Conservation (phyloP, 805 yeast genomes). For the Candida maesae region DNA sequence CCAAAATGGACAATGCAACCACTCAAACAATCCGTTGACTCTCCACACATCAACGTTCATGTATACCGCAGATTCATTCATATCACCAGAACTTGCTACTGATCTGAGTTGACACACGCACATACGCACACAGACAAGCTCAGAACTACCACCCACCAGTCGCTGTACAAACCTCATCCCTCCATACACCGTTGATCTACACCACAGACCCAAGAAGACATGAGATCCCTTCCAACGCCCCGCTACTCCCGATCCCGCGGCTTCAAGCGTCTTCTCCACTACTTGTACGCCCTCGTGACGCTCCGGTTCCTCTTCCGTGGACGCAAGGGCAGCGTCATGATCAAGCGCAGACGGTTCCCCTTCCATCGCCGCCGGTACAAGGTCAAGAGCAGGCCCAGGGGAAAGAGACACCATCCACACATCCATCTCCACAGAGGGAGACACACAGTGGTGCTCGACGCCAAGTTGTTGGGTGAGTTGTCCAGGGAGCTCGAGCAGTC, state of each 20-base stretch:
- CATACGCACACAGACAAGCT: no score
- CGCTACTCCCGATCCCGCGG: slow-evolving; percentile 22
- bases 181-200: no score
- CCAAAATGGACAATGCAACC: no score
- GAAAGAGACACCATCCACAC: slow-evolving; percentile 5
- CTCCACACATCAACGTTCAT: no score
- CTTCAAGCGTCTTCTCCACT: slow-evolving; percentile 14
- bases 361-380: slow-evolving; percentile 24
- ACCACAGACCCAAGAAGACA: no score
- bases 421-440: slow-evolving; percentile 1
- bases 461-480: slow-evolving; percentile 17
- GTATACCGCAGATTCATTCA: no score
- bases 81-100: no score
- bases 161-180: no score
- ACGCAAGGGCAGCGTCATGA: slow-evolving; percentile 8
- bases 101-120: no score
- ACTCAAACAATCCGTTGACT: no score
- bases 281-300: slow-evolving; percentile 17
- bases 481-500: slow-evolving; percentile 8
- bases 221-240: slow-evolving; percentile 29
- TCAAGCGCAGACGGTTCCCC: slow-evolving; percentile 22
- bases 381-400: slow-evolving; percentile 14
- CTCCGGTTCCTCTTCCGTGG: slow-evolving; percentile 16
- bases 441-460: slow-evolving; percentile 10
- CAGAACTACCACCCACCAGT: no score